Conservation (phyloP, 371 early-diverging fungal species). For the Zopfochytrium polystomum region DNA sequence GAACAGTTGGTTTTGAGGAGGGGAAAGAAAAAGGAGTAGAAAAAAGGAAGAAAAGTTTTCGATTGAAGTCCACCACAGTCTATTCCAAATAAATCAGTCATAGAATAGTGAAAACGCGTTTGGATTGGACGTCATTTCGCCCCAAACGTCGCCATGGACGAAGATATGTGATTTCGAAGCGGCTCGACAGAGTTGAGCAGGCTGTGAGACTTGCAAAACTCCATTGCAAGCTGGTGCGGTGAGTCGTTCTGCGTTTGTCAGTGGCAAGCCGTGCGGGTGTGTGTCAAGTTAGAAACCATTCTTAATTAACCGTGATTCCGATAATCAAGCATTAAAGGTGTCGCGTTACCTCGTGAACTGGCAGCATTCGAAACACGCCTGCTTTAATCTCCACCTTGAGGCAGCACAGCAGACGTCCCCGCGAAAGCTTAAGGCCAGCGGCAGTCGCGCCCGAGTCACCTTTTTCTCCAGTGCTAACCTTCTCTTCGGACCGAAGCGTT, state of each 20-base stretch:
- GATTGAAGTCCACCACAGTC: no score
- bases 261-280: neutral
- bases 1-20: no score
- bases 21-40: no score
- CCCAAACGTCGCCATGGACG: conserved; percentile 32
- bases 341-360: conserved; percentile 48
- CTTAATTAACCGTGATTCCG: neutral
- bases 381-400: conserved; percentile 43
- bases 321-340: conserved; percentile 8
- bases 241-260: conserved; percentile 30
- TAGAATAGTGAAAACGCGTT: no score
- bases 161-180: conserved; percentile 32
- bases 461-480: no score
- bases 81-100: no score
- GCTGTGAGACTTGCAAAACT: conserved; percentile 35
- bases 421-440: neutral
- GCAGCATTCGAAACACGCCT: conserved; percentile 43
- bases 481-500: neutral
- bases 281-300: neutral
- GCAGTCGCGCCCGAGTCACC: neutral
- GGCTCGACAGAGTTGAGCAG: conserved; percentile 31
- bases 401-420: conserved; percentile 38
- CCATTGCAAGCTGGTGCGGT: conserved; percentile 28
- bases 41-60: no score
- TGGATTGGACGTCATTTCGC: conserved; percentile 5